Base-by-base conservation (phyloP, 2,329 filamentous ascomycete genomes). In the Sporothrix protearum region DNA sequence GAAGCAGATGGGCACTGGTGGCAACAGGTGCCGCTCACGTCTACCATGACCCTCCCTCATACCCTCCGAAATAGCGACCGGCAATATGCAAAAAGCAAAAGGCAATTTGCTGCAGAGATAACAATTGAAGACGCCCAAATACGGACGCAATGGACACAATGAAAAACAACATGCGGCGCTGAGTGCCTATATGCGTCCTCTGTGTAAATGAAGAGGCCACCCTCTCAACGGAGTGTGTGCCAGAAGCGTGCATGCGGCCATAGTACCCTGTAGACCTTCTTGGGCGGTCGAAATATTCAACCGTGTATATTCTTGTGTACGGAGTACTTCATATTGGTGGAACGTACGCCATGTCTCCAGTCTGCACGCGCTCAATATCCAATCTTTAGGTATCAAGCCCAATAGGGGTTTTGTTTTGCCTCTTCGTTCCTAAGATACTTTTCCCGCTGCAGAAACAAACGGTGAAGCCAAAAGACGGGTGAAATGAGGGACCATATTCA, bases 61-160 rank as follows among this genome's bases (percentile, higher is more conserved):
- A 45, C 42, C 4, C 42, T 12, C 12, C 12, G 3, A 45, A 45
- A 45, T 10, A 45, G 12, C 14, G 28, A 55, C 68, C 68, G 68
- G 39, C 55, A 63, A 49, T 51, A 70, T 61, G 57, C 55, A 70
- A 70, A 39, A 70, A n/a, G n/a, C 10, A 3, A 49, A 7, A n/a
- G 49, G n/a, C 49, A n/a, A n/a, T n/a, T n/a, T 45, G 42, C 42
- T n/a, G 19, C 42, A 16, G 19, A n/a, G 28, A 53, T 53, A 53
- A 28, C 9, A 53, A 14, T 9, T 28, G 9, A 53, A 42, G n/a
- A n/a, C n/a, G n/a, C 28, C 49, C 67, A 69, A n/a, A 28, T 59
- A 45, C 33, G 49, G 51, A 19, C 22, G 14, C 49, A 30, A 19
- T 36, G 19, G 33, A 14, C 19, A 14, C 14, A 0, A 16, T 30